A percentile compares a stretch with the other conserved stretches of the same genome.
Conservation (phyloP, 169 alveolate genomes). For the Plasmodium reichenowi region DNA sequence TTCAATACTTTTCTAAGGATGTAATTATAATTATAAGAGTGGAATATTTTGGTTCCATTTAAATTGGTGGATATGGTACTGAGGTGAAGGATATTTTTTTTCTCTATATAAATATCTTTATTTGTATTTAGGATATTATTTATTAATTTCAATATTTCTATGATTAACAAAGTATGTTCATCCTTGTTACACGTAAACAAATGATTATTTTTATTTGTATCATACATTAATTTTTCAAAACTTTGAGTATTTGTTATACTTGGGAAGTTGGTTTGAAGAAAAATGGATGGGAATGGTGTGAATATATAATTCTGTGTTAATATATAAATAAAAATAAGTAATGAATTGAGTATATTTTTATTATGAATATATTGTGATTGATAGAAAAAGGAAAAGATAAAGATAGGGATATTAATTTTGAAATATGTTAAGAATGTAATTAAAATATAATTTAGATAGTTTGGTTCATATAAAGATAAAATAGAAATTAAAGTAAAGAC, state of each 20-base stretch:
- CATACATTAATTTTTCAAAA: constrained; percentile 25
- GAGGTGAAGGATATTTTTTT: constrained; percentile 53
- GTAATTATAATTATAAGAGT: constrained; percentile 50
- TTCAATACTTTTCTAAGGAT: constrained; percentile 21
- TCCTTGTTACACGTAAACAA: constrained; percentile 35
- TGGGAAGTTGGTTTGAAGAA: constrained; percentile 26
- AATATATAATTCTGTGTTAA: constrained; percentile 57
- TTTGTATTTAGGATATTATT: constrained; percentile 63
- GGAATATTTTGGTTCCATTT: constrained; percentile 45
- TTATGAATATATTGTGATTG: constrained; percentile 67
- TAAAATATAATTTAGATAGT: constrained; percentile 39
- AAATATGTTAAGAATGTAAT: constrained; percentile 47
- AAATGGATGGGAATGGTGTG: constrained; percentile 4
- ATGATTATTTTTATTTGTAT: constrained; percentile 18
- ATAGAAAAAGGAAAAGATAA: constrained; percentile 20
- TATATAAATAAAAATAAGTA: constrained; percentile 24
- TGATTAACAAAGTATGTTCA: constrained; percentile 14
- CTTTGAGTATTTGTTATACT: neutral
- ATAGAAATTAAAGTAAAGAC: constrained; percentile 34
- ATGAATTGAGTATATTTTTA: constrained; percentile 23
- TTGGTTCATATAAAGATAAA: constrained; percentile 31
- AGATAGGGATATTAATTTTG: constrained; percentile 22
- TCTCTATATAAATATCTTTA: constrained; percentile 60
- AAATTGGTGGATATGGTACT: constrained; percentile 31
- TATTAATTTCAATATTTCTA: constrained; percentile 42